Conservation (phyloP, 2,329 filamentous ascomycete species). For the Bisporella sp. region DNA sequence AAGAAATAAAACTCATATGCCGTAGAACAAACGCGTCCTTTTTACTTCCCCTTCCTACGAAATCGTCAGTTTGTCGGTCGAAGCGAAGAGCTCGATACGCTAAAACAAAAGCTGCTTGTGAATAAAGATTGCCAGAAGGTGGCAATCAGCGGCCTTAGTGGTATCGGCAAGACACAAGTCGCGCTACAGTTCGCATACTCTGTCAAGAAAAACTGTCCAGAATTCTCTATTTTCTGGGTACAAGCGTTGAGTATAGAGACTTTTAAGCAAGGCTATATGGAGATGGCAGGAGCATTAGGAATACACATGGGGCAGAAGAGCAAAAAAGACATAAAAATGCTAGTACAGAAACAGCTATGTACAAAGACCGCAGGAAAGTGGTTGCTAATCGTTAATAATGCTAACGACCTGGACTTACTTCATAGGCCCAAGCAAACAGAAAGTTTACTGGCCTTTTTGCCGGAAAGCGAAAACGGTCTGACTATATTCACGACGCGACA, state of each 20-base stretch:
- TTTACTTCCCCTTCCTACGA: not conserved
- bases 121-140: conserved; percentile 1
- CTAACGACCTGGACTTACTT: conserved; percentile 31
- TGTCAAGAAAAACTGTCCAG: conserved; percentile 8
- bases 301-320: not conserved
- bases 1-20: not conserved
- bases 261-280: conserved; percentile 2
- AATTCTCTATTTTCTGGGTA: conserved; percentile 36
- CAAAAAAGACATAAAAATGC: conserved; percentile 7
- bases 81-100: not conserved
- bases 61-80: conserved; percentile 1
- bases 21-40: not conserved
- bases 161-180: conserved; percentile 11
- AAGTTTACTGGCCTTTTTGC: not conserved
- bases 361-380: conserved; percentile 22
- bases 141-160: conserved; percentile 6
- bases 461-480: conserved; percentile 2
- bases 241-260: conserved; percentile 18
- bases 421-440: not conserved
- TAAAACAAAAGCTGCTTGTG: not conserved
- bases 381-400: conserved; percentile 39
- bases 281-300: conserved; percentile 2
- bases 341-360: conserved; percentile 3
- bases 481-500: conserved; percentile 9
- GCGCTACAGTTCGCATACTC: conserved; percentile 7